These are phyloP conservation scores for Fusarium ramigenum DNA, from an alignment of 2,329 filamentous ascomycete genomes.

Conservation along the genomic window DNA sequence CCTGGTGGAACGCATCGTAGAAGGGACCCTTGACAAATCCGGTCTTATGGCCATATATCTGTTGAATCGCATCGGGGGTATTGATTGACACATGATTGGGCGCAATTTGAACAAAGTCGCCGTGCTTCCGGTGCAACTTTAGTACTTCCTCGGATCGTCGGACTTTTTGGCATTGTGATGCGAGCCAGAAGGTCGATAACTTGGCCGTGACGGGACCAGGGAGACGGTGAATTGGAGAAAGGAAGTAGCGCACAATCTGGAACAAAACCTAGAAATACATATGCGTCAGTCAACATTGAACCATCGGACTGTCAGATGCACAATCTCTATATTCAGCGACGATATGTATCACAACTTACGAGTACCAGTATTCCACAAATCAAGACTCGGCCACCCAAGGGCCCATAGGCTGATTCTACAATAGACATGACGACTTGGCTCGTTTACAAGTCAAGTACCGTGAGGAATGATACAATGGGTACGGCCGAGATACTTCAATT, in stretches of 20 bases:
- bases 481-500: not conserved
- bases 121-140: not conserved
- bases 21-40: not conserved
- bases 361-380: not conserved
- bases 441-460: not conserved
- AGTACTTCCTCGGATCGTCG: not conserved
- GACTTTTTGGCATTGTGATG: not conserved
- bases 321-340: fast-evolving
- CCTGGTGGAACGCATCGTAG: not conserved
- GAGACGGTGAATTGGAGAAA: not conserved
- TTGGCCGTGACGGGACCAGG: not conserved
- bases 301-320: fast-evolving
- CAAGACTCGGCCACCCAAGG: not conserved
- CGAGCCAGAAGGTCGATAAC: not conserved
- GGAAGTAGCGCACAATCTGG: not conserved
- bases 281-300: not conserved
- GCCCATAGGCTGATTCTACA: no score
- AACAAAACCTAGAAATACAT: not conserved
- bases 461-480: not conserved
- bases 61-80: not conserved
- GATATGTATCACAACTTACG: not conserved
- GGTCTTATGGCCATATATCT: not conserved
- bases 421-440: not conserved
- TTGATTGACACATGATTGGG: not conserved
- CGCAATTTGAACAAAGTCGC: not conserved